A percentile compares a stretch with the other conserved stretches of the same genome.
These are phyloP conservation scores for Rhodofomes roseus DNA, from an alignment of 1,284 basidiomycete species.

Conservation along the genomic window DNA sequence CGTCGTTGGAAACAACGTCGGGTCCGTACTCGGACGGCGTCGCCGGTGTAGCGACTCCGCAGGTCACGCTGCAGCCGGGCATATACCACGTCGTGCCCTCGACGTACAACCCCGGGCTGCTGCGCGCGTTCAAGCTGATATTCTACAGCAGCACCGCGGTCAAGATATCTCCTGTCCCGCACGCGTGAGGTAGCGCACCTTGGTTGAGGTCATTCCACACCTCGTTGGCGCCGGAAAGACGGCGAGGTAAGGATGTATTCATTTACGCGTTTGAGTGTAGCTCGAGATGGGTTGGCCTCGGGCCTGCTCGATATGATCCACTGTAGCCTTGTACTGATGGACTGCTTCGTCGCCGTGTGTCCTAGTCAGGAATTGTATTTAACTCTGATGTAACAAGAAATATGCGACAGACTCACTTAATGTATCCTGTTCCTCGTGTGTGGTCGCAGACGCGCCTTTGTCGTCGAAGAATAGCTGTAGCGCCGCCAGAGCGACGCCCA, in stretches of 20 bases:
- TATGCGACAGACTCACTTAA: slow-evolving; percentile 9
- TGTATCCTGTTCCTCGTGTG: neutral
- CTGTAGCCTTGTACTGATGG: slow-evolving; percentile 66
- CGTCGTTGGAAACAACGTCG: slow-evolving; percentile 61
- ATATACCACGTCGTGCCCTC: slow-evolving; percentile 74
- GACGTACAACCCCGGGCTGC: slow-evolving; percentile 61
- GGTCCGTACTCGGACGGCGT: slow-evolving; percentile 75
- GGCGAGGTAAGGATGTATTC: slow-evolving; percentile 60
- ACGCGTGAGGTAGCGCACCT: neutral
- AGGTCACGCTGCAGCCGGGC: slow-evolving; percentile 49
- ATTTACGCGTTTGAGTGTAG: slow-evolving; percentile 76
- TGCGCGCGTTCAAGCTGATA: slow-evolving; percentile 56
- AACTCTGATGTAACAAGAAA: neutral
- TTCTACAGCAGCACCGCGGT: slow-evolving; percentile 45
- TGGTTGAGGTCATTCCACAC: neutral
- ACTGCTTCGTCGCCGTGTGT: slow-evolving; percentile 44
- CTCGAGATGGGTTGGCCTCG: slow-evolving; percentile 69
- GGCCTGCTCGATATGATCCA: slow-evolving; percentile 79
- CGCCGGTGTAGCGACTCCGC: slow-evolving; percentile 65
- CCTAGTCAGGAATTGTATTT: neutral
- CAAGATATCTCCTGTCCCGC: slow-evolving; percentile 11
- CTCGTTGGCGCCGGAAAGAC: slow-evolving; percentile 11
- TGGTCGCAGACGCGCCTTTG: slow-evolving; percentile 34
- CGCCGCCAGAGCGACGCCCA: slow-evolving; percentile 59
- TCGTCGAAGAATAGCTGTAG: slow-evolving; percentile 59